A percentile compares a stretch with the other conserved stretches of the same genome.
These are phyloP conservation scores for Pichia cabralensis DNA, from an alignment of 805 yeast genomes.

Conservation along the genomic window DNA sequence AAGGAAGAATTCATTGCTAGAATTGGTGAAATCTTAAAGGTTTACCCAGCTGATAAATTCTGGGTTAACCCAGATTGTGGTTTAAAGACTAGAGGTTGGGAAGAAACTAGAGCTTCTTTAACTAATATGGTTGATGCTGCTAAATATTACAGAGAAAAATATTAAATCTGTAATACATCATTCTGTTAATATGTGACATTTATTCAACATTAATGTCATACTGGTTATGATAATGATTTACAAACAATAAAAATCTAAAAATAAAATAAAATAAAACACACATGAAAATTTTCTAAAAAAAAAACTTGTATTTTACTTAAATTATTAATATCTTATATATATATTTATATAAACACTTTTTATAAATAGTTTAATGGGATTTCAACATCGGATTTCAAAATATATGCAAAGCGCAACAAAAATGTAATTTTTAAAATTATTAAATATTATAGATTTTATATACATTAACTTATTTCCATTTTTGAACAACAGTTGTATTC, in stretches of 20 bases:
- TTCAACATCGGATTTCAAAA: conserved; percentile 35
- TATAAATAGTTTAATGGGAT: conserved; percentile 28
- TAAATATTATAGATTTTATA: no score
- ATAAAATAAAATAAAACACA: conserved; percentile 1
- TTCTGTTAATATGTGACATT: conserved; percentile 16
- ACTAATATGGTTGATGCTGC: conserved; percentile 99
- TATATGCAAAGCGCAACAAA: conserved; percentile 1
- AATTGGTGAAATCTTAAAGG: conserved; percentile 89
- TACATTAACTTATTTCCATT: conserved; percentile 61
- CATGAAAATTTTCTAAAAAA: no score
- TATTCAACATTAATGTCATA: conserved; percentile 31
- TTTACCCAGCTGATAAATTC: conserved; percentile 95
- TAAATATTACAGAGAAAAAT: conserved; percentile 68
- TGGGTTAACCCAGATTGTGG: conserved; percentile 99
- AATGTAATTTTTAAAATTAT: not conserved
- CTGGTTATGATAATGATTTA: conserved; percentile 14
- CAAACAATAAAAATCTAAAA: conserved; percentile 2
- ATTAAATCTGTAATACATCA: conserved; percentile 18
- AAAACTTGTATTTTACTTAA: conserved; percentile 9
- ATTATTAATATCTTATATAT: conserved; percentile 8
- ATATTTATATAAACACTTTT: conserved; percentile 9
- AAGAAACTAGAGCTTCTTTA: conserved; percentile 88
- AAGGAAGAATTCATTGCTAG: conserved; percentile 92
- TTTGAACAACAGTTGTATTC: conserved; percentile 83
- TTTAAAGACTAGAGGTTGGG: conserved; percentile 99